Base-by-base conservation (phyloP, 306 rosid genomes). In the Cucumis cinereus region DNA sequence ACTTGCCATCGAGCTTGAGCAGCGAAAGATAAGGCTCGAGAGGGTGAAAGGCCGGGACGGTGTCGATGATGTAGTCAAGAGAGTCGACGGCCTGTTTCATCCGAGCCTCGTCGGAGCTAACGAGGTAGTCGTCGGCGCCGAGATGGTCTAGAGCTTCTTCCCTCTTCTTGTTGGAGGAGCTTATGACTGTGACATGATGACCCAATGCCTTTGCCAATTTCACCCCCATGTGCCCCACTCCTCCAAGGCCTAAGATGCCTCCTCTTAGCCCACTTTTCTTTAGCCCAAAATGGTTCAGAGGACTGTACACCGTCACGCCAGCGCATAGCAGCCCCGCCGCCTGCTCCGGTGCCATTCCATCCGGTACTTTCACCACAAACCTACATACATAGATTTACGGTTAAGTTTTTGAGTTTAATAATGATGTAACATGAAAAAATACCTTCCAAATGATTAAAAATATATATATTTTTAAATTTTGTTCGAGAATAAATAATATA, bases 271-370 rank as follows among this genome's bases (percentile, higher is more conserved):
- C 82, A 26, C 64, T 80, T 49, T 77, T 33, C 13, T 63, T 77
- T 35, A 77, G 20, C 23, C 79, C 79, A 60, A 84, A 84, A 35
- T 84, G 84, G 67, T 52, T 82, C 49, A 84, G 63, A 0, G 90
- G 90, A 56, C 90, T 86, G 70, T 84, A 86, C 35, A 81, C 88
- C 15, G 90, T 86, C 77, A 84, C 90, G 72, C 90, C 88, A 1
- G 86, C 84, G 62, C 88, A 86, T 43, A 86, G 61, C 1, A 86
- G 77, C 8, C 86, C 86, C 22, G 88, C 88, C 10, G 80, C 86
- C 77, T 86, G 83, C 57, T 80, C 88, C 5, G 78, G 84, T n/a
- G 84, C 82, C 79, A 86, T 77, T 33, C 81, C 83, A 59, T 80
- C 75, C 1, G 86, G 90, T 50, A 87, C 82, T 19, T 53, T 69